A percentile compares a stretch with the other conserved stretches of the same genome.
phyloP scores from a whole-genome alignment of 2,329 filamentous ascomycete genomes.

The Fusarium nisikadoi region DNA sequence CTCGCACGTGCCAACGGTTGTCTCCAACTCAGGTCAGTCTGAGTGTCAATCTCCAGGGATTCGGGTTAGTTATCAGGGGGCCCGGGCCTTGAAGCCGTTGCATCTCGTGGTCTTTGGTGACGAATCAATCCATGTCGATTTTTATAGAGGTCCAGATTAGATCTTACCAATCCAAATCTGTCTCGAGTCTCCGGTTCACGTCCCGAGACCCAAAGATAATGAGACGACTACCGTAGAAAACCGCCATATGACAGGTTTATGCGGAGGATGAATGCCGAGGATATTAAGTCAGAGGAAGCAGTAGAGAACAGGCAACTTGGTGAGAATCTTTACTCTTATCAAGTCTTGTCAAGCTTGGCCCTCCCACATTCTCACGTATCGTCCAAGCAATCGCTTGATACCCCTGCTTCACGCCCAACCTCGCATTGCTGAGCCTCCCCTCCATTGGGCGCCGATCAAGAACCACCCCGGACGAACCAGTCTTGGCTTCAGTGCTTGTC shows the following conservation, averaged over 20 bases:
- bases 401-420: constrained; percentile 36
- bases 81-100: constrained; percentile 2
- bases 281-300: neutral
- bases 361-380: constrained; percentile 17
- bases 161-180: constrained; percentile 19
- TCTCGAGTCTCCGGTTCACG: constrained; percentile 24
- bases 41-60: constrained; percentile 12
- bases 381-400: constrained; percentile 22
- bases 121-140: constrained; percentile 8
- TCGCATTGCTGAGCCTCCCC: constrained; percentile 29
- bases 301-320: neutral
- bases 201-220: constrained; percentile 21
- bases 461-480: constrained; percentile 27
- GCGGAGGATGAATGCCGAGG: constrained; percentile 14
- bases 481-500: constrained; percentile 30
- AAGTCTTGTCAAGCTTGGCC: constrained; percentile 3
- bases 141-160: constrained; percentile 1
- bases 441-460: constrained; percentile 39
- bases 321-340: constrained; percentile 15
- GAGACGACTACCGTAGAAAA: neutral
- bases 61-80: constrained; percentile 19
- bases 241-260: constrained; percentile 24
- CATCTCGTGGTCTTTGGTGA: constrained; percentile 8
- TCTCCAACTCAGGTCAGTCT: constrained; percentile 12
- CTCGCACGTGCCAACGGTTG: constrained; percentile 41